Conservation (phyloP, 2,329 filamentous ascomycete species). For the Hansfordia pulvinata region DNA sequence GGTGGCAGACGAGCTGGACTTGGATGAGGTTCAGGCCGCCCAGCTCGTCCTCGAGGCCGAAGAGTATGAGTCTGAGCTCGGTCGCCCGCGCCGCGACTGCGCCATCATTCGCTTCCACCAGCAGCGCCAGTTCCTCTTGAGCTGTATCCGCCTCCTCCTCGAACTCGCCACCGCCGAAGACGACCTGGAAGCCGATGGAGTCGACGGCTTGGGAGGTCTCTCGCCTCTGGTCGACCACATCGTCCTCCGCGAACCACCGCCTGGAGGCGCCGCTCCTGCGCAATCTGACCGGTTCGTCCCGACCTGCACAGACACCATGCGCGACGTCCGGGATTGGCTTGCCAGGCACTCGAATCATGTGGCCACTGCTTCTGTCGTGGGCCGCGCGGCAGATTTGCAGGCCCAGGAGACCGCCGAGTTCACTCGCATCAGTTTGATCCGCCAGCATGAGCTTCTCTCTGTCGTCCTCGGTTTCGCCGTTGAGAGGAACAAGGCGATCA, state of each 20-base stretch:
- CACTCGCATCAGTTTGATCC: slow-evolving; percentile 64
- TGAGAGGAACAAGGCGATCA: slow-evolving; percentile 56
- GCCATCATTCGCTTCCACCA: slow-evolving; percentile 83
- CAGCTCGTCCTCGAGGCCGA: slow-evolving; percentile 62
- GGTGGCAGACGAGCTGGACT: slow-evolving; percentile 74
- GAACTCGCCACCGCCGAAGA: slow-evolving; percentile 53
- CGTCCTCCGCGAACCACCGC: slow-evolving; percentile 34
- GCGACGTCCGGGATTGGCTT: slow-evolving; percentile 63
- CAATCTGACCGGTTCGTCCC: slow-evolving; percentile 49
- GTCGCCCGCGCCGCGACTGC: slow-evolving; percentile 61
- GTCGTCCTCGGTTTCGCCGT: slow-evolving; percentile 70
- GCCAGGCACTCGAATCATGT: slow-evolving; percentile 63
- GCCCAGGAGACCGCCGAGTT: slow-evolving; percentile 67
- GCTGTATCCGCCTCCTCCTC: slow-evolving; percentile 70
- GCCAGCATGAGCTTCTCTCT: slow-evolving; percentile 81
- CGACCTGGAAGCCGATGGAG: slow-evolving; percentile 32
- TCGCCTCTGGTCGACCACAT: slow-evolving; percentile 40
- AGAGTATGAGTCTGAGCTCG: slow-evolving; percentile 52
- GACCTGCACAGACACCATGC: slow-evolving; percentile 66
- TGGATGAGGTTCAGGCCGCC: slow-evolving; percentile 81
- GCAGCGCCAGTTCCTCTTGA: slow-evolving; percentile 67
- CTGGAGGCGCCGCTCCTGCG: slow-evolving; percentile 28
- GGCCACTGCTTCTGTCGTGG: slow-evolving; percentile 62
- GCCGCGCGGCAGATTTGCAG: slow-evolving; percentile 42
- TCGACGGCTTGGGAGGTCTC: slow-evolving; percentile 37